Percentiles rank a stretch among this genome's conserved stretches.
Conservation (phyloP, 139 green algal species). For the Zygnema circumcarinatum region DNA sequence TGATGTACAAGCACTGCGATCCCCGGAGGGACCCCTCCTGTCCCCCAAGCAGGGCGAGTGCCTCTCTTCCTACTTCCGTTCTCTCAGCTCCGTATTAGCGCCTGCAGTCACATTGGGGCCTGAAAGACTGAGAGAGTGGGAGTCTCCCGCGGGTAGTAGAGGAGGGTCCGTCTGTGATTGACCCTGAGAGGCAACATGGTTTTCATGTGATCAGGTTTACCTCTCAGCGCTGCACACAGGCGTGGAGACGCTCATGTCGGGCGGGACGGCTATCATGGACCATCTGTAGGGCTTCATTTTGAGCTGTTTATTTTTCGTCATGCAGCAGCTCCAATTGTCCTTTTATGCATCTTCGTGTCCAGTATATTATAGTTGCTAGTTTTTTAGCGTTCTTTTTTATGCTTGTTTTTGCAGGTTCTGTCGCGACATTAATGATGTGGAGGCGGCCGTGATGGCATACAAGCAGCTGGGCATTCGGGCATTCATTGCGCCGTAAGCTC, state of each 20-base stretch:
- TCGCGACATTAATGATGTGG: constrained; percentile 48
- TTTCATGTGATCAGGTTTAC: no score
- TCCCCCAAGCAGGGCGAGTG: constrained; percentile 3
- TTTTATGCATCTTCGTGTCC: no score
- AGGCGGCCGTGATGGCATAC: constrained; percentile 54
- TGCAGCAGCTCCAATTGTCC: no score
- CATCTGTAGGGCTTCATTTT: constrained; percentile 37
- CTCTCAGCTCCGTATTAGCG: background rate
- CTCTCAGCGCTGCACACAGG: constrained; percentile 45
- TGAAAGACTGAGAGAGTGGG: no score
- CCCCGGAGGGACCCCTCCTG: constrained; percentile 27
- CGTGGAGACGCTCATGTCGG: constrained; percentile 47
- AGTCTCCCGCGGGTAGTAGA: no score
- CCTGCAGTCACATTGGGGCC: no score
- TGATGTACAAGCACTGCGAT: constrained; percentile 24
- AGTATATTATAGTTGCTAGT: no score
- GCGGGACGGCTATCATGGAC: constrained; percentile 55
- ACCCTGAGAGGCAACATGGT: no score
- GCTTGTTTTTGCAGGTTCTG: constrained; percentile 14
- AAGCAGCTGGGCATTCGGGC: constrained; percentile 51
- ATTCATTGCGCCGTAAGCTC: constrained; percentile 52
- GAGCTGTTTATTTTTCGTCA: background rate
- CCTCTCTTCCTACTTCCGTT: constrained; percentile 8
- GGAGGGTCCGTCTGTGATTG: no score
- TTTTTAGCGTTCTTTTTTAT: background rate